phyloP scores from a whole-genome alignment of 768 basidiomycete species.

The Boletus edulis region DNA sequence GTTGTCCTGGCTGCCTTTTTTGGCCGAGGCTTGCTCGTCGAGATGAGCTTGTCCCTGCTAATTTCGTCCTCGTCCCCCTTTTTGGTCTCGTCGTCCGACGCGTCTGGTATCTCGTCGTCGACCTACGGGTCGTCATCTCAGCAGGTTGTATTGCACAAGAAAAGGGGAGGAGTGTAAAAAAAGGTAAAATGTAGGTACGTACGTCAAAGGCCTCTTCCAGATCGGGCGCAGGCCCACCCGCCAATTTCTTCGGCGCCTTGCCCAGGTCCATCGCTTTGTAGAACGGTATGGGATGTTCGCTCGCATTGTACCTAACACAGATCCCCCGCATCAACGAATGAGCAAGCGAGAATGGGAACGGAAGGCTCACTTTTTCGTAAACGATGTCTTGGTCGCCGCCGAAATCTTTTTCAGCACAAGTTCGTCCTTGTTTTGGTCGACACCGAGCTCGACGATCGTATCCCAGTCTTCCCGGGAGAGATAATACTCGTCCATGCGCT shows the following conservation, averaged over 20 bases:
- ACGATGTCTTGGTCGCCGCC: constrained; percentile 72
- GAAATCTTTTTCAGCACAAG: constrained; percentile 81
- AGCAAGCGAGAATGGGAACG: background rate
- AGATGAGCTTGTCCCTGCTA: constrained; percentile 58
- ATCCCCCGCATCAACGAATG: background rate
- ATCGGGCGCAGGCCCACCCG: constrained; percentile 76
- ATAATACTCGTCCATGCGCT: constrained; percentile 91
- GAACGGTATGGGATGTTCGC: constrained; percentile 93
- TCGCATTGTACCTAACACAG: constrained; percentile 73
- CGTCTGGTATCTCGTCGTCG: constrained; percentile 46
- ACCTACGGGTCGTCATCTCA: constrained; percentile 30
- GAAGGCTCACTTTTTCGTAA: constrained; percentile 75
- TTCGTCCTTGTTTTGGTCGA: constrained; percentile 77
- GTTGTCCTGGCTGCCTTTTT: constrained; percentile 18
- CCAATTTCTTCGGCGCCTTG: constrained; percentile 77
- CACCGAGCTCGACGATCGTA: constrained; percentile 87
- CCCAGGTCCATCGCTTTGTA: constrained; percentile 83
- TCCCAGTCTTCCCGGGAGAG: constrained; percentile 97
- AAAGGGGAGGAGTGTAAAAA: background rate
- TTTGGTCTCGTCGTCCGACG: constrained; percentile 48
- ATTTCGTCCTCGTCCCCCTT: constrained; percentile 38
- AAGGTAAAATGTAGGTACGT: too few relatives aligned
- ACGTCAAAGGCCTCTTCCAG: constrained; percentile 90
- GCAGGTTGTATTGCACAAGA: background rate
- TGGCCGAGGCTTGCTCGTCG: constrained; percentile 40